Evolutionary conservation across 202 grass and related monocot species (phyloP).

Genomic region (Saccharum hybrid): DNA sequence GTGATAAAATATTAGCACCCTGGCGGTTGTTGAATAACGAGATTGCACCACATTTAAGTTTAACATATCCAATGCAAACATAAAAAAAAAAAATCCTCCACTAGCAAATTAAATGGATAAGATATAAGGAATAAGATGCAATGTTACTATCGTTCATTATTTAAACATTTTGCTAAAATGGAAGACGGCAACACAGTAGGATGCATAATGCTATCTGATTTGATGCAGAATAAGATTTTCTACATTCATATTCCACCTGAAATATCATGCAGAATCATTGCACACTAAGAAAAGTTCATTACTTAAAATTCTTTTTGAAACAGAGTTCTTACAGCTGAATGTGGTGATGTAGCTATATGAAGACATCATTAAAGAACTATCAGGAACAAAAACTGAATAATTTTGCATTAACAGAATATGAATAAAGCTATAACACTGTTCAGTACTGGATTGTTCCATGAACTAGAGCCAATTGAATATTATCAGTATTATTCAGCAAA

Average conservation of each 20-base stretch:
- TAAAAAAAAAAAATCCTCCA: neutral
- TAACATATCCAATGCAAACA: neutral
- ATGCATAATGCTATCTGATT: constrained; percentile 19
- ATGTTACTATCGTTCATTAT: neutral
- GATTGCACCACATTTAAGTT: neutral
- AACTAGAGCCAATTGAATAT: constrained; percentile 21
- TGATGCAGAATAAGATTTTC: constrained; percentile 11
- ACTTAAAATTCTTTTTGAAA: neutral
- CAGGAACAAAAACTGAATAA: neutral
- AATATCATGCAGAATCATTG: constrained; percentile 14
- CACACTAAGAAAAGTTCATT: neutral
- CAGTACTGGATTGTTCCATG: neutral
- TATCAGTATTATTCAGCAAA: constrained; percentile 3
- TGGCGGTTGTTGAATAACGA: neutral
- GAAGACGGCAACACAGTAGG: neutral
- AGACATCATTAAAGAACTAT: neutral
- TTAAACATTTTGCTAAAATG: constrained; percentile 13
- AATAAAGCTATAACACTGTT: constrained; percentile 13
- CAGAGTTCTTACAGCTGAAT: neutral
- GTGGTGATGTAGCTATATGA: neutral
- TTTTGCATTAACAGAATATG: neutral
- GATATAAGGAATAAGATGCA: neutral
- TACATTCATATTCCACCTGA: constrained; percentile 5
- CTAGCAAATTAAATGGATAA: constrained; percentile 17
- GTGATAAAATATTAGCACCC: neutral